A percentile compares a stretch with the other conserved stretches of the same genome.
Evolutionary conservation across 352 stramenopile genomes (phyloP).

Genomic region (Phytophthora tubulina): DNA sequence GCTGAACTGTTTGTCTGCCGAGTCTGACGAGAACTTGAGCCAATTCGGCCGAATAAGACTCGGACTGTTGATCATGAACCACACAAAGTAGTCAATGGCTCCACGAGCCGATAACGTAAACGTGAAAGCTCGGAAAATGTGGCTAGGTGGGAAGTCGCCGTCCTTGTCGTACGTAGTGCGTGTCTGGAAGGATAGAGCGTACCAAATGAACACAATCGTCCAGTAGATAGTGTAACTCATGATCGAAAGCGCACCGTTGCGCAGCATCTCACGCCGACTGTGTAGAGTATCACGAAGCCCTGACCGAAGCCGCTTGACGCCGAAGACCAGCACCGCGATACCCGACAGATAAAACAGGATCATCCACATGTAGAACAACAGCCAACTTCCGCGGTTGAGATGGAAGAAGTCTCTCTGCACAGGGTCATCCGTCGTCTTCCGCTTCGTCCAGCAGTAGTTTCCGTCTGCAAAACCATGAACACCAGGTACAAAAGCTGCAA

Average conservation of each 20-base stretch:
- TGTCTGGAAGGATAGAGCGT: slow-evolving; percentile 76
- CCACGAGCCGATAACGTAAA: slow-evolving; percentile 77
- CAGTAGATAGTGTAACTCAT: slow-evolving; percentile 87
- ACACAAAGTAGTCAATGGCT: slow-evolving; percentile 84
- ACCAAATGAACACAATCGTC: slow-evolving; percentile 86
- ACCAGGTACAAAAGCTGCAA: slow-evolving; percentile 43
- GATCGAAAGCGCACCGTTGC: slow-evolving; percentile 81
- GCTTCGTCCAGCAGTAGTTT: slow-evolving; percentile 84
- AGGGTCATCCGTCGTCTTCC: slow-evolving; percentile 40
- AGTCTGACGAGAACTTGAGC: slow-evolving; percentile 82
- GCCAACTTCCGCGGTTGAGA: slow-evolving; percentile 79
- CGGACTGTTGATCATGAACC: slow-evolving; percentile 88
- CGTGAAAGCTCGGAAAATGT: slow-evolving; percentile 72
- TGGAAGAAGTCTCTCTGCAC: slow-evolving; percentile 70
- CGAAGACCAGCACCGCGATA: slow-evolving; percentile 73
- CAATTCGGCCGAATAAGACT: slow-evolving; percentile 65
- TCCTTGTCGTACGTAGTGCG: slow-evolving; percentile 55
- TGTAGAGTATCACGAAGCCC: slow-evolving; percentile 80
- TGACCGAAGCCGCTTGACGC: slow-evolving; percentile 70
- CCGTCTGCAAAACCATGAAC: slow-evolving; percentile 74
- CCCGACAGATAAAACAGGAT: slow-evolving; percentile 86
- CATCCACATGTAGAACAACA: slow-evolving; percentile 89
- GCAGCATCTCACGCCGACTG: slow-evolving; percentile 81
- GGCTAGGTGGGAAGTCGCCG: slow-evolving; percentile 52
- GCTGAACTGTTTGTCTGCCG: slow-evolving; percentile 83